Evolutionary conservation across 306 rosid species (phyloP), one percentile per base, ranked within the genome.

Genomic region (Calophaca sinica): DNA sequence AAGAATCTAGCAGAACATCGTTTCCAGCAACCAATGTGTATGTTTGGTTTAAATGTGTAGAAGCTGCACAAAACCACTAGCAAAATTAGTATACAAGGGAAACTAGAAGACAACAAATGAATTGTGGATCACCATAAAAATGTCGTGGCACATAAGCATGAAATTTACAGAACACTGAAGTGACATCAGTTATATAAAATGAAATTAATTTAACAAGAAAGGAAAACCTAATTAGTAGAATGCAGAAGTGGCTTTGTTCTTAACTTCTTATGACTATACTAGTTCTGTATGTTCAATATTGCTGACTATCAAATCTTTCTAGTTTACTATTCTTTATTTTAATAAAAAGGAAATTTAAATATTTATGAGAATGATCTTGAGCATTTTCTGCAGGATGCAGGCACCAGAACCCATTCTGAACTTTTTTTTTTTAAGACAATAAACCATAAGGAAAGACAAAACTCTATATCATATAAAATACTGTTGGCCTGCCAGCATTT

Each of bases 21-120:
- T 82, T 96, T 62, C 98, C 98, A 57, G 98, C 91, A 67, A 96
- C 98, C 89, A 96, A 84, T 42, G 89, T 84, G 84, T 75, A 96
- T 32, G 99, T 82, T 70, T 70, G 80, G 80, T 96, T 92, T 76
- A 81, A 61, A 79, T 32, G 92, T 9, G 99, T 92, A 50, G 96
- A 80, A 73, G 99, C 99, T 96, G 92, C 78, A 89, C 53, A 81
- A 81, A 29, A 32, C 20, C 79, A 75, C 67, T 9, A 69, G 50
- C 76, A 41, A 6, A 58, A 65, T 41, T 14, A 77, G 77, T 70
- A 80, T 15, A 63, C 31, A 72, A 38, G 52, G 74, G 57, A 75
- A 74, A 36, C 53, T 62, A 46, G 57, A 53, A 62, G 76, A 20
- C 26, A 35, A 28, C 57, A 73, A 67, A 68, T 15, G 28, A 46